Conservation (phyloP, 345 rosid species). For the Mallotus nudiflorus region DNA sequence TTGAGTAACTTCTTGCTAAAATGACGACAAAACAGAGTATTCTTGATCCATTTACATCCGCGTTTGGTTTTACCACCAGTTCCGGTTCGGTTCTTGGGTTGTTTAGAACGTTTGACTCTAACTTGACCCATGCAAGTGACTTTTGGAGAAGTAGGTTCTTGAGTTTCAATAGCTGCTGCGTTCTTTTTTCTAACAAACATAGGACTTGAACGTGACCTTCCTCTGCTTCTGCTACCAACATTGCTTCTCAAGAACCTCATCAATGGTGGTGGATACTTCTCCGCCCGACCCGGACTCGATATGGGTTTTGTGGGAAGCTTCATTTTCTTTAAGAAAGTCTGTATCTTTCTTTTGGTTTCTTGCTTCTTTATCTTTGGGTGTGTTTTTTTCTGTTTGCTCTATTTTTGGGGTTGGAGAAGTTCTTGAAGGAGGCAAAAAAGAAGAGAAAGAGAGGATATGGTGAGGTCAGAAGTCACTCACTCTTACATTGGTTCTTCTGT, state of each 20-base stretch:
- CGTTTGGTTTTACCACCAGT: neutral
- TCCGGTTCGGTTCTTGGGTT: conserved; percentile 23
- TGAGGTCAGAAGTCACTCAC: conserved; percentile 24
- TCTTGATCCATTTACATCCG: conserved; percentile 50
- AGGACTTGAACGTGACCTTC: conserved; percentile 83
- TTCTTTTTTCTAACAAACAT: conserved; percentile 67
- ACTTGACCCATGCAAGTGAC: conserved; percentile 99
- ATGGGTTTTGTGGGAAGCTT: conserved; percentile 63
- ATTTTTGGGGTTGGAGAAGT: neutral
- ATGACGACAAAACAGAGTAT: conserved; percentile 34
- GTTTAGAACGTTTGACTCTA: conserved; percentile 62
- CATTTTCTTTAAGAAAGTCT: conserved; percentile 31
- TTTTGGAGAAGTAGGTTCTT: conserved; percentile 88
- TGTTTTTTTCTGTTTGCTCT: neutral
- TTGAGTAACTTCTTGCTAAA: conserved; percentile 24
- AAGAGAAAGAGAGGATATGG: conserved; percentile 17
- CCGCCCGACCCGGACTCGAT: conserved; percentile 89
- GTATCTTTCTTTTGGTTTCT: neutral
- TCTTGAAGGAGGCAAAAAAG: too few relatives aligned
- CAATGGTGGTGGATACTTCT: conserved; percentile 82
- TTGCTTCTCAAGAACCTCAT: conserved; percentile 78
- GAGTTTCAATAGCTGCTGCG: conserved; percentile 54
- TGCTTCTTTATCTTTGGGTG: neutral
- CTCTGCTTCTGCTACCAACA: conserved; percentile 67
- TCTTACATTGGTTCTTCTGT: neutral